Conservation (phyloP, 2,329 filamentous ascomycete genomes). For the Hyphodiscus sp. region DNA sequence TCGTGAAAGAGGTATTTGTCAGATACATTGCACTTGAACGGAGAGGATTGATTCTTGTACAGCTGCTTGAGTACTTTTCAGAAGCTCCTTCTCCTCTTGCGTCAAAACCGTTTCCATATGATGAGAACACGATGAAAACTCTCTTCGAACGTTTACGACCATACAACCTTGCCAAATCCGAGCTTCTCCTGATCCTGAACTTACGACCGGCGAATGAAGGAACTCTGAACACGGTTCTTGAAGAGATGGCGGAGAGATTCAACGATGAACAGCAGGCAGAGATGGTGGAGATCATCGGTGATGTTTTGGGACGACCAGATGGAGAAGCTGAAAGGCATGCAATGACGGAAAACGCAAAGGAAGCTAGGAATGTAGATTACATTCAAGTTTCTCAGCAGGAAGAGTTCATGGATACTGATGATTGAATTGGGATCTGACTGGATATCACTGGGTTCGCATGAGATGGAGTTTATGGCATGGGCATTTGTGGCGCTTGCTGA, state of each 20-base stretch:
- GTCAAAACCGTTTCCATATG: constrained; percentile 35
- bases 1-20: constrained; percentile 56
- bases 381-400: neutral
- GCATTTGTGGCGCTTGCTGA: neutral
- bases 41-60: constrained; percentile 6
- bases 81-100: constrained; percentile 49
- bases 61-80: constrained; percentile 57
- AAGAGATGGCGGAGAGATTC: constrained; percentile 58
- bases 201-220: constrained; percentile 51
- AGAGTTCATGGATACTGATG: neutral
- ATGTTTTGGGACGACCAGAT: constrained; percentile 45
- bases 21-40: neutral
- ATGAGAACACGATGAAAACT: constrained; percentile 41
- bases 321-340: constrained; percentile 24
- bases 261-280: constrained; percentile 50
- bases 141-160: constrained; percentile 50
- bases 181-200: constrained; percentile 63
- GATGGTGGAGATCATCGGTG: constrained; percentile 49
- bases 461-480: neutral
- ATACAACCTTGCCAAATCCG: constrained; percentile 60
- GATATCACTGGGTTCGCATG: neutral
- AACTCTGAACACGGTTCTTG: constrained; percentile 55
- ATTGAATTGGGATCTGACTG: neutral
- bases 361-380: neutral
- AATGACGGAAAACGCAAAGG: constrained; percentile 20